phyloP scores from a whole-genome alignment of 768 basidiomycete genomes.

The Collybiopsis confluens region DNA sequence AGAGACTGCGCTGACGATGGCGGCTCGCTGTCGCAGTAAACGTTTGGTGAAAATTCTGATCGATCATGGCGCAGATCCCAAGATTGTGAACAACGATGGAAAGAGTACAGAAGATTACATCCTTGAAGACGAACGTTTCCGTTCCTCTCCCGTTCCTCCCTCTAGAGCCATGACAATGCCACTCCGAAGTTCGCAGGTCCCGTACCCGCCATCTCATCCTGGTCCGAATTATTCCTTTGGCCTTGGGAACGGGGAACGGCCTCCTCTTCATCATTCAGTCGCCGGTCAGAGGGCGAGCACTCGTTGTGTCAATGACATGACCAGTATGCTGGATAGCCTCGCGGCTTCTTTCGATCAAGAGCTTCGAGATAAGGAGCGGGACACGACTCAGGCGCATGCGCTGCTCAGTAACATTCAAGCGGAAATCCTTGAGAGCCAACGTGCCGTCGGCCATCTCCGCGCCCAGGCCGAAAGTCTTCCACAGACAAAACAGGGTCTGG shows the following conservation, averaged over 20 bases:
- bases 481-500: conserved; percentile 53
- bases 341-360: conserved; percentile 91
- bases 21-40: conserved; percentile 92
- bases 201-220: conserved; percentile 44
- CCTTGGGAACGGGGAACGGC: conserved; percentile 54
- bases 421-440: conserved; percentile 84
- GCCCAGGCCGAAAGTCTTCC: conserved; percentile 63
- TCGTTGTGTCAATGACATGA: conserved; percentile 78
- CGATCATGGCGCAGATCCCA: conserved; percentile 95
- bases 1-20: conserved; percentile 95
- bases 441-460: conserved; percentile 67
- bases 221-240: conserved; percentile 39
- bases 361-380: conserved; percentile 85
- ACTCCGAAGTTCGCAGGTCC: conserved; percentile 66
- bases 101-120: conserved; percentile 99
- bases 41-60: conserved; percentile 93
- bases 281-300: conserved; percentile 85
- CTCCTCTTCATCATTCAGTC: conserved; percentile 79
- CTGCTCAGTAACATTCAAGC: conserved; percentile 82
- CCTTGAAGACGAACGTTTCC: conserved; percentile 95
- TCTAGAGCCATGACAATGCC: conserved; percentile 66
- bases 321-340: conserved; percentile 81
- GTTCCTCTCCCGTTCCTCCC: conserved; percentile 81
- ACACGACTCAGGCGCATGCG: conserved; percentile 85
- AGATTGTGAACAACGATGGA: conserved; percentile 89